Conservation (phyloP, 257 asterid genomes). For the Oldenlandia corymbosa region DNA sequence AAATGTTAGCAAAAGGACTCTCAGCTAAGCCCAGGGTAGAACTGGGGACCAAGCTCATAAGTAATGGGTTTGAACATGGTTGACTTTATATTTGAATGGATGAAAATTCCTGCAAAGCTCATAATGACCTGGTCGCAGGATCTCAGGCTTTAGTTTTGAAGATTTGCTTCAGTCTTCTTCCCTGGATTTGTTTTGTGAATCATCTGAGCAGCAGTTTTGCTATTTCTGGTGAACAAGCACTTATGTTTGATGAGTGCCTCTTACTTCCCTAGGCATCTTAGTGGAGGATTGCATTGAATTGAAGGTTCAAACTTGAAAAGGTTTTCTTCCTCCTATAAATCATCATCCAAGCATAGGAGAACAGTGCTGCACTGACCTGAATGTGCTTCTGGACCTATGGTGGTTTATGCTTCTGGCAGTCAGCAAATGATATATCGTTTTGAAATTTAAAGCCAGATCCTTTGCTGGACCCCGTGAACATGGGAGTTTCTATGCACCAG, state of each 20-base stretch:
- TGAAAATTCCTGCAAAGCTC: neutral
- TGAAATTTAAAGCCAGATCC: neutral
- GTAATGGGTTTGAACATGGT: slow-evolving; percentile 24
- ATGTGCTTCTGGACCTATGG: neutral
- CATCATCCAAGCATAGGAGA: neutral
- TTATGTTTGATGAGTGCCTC: neutral
- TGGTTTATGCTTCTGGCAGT: neutral
- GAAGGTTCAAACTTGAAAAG: neutral
- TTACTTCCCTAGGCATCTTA: neutral
- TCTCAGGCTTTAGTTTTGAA: neutral
- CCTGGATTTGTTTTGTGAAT: neutral
- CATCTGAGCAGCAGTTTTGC: neutral
- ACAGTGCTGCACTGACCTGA: neutral
- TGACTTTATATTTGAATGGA: slow-evolving; percentile 5
- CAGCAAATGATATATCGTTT: neutral
- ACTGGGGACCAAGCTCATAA: slow-evolving; percentile 31
- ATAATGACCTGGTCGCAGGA: neutral
- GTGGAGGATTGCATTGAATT: neutral
- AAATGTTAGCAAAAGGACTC: slow-evolving; percentile 77
- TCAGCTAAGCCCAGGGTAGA: slow-evolving; percentile 79
- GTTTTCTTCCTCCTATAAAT: neutral
- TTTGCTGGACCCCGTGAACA: too few species aligned
- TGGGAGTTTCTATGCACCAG: too few species aligned
- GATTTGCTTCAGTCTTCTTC: neutral
- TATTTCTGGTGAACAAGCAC: neutral